A percentile compares a stretch with the other conserved stretches of the same genome.
These are phyloP conservation scores for Penicillium griseofulvum DNA, from an alignment of 2,329 filamentous ascomycete species.

Conservation along the genomic window DNA sequence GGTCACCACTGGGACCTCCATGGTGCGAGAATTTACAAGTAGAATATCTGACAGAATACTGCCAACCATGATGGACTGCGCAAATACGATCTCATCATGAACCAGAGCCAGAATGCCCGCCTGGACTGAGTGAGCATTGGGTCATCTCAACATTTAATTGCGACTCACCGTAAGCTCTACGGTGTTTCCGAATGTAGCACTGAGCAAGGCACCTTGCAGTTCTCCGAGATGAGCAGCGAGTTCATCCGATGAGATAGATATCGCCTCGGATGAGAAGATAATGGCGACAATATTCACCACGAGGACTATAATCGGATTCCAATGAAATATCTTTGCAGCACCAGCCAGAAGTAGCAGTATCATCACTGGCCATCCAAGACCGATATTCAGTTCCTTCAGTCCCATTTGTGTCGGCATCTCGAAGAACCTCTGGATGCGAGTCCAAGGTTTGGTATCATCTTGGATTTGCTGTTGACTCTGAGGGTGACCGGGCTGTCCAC, in stretches of 20 bases:
- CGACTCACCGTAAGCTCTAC: conserved; percentile 12
- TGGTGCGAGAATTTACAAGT: conserved; percentile 47
- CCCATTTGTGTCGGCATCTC: not conserved
- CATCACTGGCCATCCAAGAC: conserved; percentile 2
- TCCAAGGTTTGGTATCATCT: not conserved
- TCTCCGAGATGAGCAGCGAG: conserved; percentile 10
- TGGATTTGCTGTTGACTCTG: not conserved
- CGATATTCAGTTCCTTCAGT: not conserved
- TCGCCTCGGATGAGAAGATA: conserved; percentile 8
- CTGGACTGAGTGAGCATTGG: conserved; percentile 1
- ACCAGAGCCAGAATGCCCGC: conserved; percentile 80
- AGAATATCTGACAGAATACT: conserved; percentile 86
- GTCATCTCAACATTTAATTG: not conserved
- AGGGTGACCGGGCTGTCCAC: not conserved
- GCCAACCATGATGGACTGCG: conserved; percentile 87
- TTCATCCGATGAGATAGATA: conserved; percentile 10
- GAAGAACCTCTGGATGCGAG: not conserved
- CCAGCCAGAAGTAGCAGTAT: conserved; percentile 7
- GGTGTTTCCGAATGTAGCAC: conserved; percentile 13
- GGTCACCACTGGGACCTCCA: not conserved
- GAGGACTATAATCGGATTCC: conserved; percentile 9
- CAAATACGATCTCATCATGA: conserved; percentile 78
- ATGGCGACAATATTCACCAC: conserved; percentile 11
- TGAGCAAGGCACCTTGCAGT: conserved; percentile 12
- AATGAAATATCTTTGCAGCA: conserved; percentile 7